These are phyloP conservation scores for Angomonas ambiguus DNA, from an alignment of 208 protist genomes.

Conservation along the genomic window DNA sequence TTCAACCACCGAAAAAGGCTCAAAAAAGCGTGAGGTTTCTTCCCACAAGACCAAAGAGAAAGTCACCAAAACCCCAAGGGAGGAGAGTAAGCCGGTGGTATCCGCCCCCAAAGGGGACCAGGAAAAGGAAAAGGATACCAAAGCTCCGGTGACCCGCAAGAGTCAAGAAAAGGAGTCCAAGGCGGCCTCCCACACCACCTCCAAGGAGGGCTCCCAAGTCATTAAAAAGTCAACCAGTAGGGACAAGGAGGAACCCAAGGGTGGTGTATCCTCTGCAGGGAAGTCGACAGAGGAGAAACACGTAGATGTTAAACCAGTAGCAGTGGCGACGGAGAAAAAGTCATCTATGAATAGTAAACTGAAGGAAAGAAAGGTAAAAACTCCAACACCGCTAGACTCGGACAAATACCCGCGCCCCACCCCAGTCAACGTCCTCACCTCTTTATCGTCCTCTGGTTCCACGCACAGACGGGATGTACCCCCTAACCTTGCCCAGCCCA, in stretches of 20 bases:
- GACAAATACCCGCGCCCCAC: background rate
- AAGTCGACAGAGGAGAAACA: background rate
- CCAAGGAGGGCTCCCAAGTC: background rate
- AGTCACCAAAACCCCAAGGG: background rate
- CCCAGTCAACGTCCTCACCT: conserved; percentile 3
- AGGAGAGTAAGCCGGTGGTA: background rate
- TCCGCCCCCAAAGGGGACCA: background rate
- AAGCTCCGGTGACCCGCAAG: background rate
- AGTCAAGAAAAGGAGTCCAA: background rate
- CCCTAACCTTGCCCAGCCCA: background rate
- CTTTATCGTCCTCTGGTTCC: background rate
- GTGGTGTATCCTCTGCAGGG: too few relatives aligned
- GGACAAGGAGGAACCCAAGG: background rate
- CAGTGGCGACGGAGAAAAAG: background rate
- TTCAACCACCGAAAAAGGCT: too few relatives aligned
- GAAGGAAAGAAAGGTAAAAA: background rate
- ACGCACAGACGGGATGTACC: background rate
- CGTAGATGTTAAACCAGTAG: background rate
- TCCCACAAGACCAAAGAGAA: background rate
- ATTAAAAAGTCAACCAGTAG: background rate
- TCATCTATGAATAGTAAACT: background rate
- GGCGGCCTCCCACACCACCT: background rate
- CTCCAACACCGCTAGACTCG: background rate
- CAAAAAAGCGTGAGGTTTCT: background rate
- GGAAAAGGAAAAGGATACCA: background rate